These are phyloP conservation scores for Sclerotinia trifoliorum DNA, from an alignment of 2,329 filamentous ascomycete species.

Conservation along the genomic window DNA sequence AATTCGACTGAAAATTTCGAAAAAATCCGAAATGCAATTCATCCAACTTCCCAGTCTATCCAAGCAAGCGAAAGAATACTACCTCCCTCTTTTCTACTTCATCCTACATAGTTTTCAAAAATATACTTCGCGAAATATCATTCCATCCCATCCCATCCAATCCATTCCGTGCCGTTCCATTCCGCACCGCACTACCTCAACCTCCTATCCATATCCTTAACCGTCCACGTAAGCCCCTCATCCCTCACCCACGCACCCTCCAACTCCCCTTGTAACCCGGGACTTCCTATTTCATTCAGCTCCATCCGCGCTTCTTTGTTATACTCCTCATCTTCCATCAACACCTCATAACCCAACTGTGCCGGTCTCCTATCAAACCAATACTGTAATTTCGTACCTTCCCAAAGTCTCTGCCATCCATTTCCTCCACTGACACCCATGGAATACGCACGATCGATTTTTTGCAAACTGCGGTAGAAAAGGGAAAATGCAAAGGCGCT, in stretches of 20 bases:
- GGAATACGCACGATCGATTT: conserved; percentile 36
- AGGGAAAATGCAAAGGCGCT: conserved; percentile 71
- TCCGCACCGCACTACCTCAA: not conserved
- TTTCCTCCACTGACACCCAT: conserved; percentile 34
- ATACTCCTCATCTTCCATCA: conserved; percentile 11
- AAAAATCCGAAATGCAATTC: too few species aligned
- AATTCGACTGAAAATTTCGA: too few species aligned
- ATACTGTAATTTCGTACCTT: conserved; percentile 33
- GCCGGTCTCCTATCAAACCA: conserved; percentile 32
- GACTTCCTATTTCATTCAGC: not conserved
- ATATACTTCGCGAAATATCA: too few species aligned
- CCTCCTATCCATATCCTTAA: conserved; percentile 17
- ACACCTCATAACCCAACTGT: conserved; percentile 26
- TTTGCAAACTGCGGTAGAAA: conserved; percentile 34
- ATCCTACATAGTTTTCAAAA: too few species aligned
- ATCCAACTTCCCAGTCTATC: too few species aligned
- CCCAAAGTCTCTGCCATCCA: conserved; percentile 36
- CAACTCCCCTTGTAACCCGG: conserved; percentile 24
- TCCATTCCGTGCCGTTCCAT: too few species aligned
- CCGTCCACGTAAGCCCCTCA: conserved; percentile 27
- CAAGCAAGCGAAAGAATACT: too few species aligned
- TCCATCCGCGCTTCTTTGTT: not conserved
- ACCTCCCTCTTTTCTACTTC: too few species aligned
- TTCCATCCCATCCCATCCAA: too few species aligned
- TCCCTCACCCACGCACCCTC: conserved; percentile 31